A percentile compares a stretch with the other conserved stretches of the same genome.
These are phyloP conservation scores for Hibiscus trionum DNA, from an alignment of 345 rosid genomes.

Conservation along the genomic window DNA sequence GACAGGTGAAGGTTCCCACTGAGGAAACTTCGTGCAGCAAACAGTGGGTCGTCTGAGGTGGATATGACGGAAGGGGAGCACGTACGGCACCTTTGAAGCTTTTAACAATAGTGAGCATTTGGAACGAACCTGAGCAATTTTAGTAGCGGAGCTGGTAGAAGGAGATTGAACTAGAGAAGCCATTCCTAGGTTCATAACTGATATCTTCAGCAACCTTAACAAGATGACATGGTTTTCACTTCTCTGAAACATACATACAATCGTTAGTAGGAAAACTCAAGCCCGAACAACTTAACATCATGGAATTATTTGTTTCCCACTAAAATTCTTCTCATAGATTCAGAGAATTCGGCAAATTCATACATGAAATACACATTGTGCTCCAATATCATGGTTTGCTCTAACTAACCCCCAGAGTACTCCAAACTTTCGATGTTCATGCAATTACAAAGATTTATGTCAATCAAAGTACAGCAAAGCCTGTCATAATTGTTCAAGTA, in stretches of 20 bases:
- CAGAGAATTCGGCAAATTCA: background rate
- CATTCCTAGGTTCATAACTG: slow-evolving; percentile 41
- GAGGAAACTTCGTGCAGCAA: slow-evolving; percentile 45
- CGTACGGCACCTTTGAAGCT: slow-evolving; percentile 7
- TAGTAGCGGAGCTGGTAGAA: slow-evolving; percentile 19
- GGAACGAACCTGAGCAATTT: slow-evolving; percentile 19
- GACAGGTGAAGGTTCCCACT: slow-evolving; percentile 59
- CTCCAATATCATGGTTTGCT: background rate
- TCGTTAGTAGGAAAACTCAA: background rate
- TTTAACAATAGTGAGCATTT: slow-evolving; percentile 27
- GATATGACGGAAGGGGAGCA: slow-evolving; percentile 11
- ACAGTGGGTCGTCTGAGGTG: slow-evolving; percentile 20
- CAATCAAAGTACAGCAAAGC: background rate
- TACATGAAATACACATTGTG: no score
- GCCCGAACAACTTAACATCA: background rate
- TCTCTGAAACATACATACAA: slow-evolving; percentile 4
- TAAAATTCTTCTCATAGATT: background rate
- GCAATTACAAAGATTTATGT: background rate
- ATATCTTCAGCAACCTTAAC: slow-evolving; percentile 14
- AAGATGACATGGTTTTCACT: slow-evolving; percentile 3
- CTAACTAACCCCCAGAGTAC: background rate
- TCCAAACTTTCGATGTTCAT: background rate
- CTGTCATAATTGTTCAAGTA: background rate
- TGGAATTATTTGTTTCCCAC: background rate
- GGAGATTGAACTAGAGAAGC: slow-evolving; percentile 33